Base-by-base conservation (phyloP, 1,139 yeast species). In the Saccharomyces pastorianus region DNA sequence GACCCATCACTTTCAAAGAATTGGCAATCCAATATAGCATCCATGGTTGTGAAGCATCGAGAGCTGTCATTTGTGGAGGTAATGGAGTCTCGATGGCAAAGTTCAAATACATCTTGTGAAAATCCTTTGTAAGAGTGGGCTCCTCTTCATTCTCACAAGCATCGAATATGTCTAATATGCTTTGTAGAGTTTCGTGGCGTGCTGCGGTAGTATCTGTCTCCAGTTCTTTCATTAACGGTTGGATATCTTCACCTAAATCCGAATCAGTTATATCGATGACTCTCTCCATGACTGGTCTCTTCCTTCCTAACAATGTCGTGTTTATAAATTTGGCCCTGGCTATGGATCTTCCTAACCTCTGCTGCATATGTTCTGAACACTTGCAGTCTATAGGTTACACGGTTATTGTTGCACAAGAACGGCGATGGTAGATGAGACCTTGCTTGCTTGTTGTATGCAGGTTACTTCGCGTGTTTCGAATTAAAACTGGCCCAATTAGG, bases 31-130 rank as follows among this genome's bases (percentile, higher is more conserved):
- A 93, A 69, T 88, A 91, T 2, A 86, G 59, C 69, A 93, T 73
- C 99, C 99, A 95, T 0, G 96, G 84, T 58, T 87, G 91, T 26
- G 95, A 87, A 0, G 97, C 93, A 70, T 93, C 98, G 49, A 88
- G 73, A 0, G 71, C 67, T 13, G 50, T 72, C 70, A 69, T 76
- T 79, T 48, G 71, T 64, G 72, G 65, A 4, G 75, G 67, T 2
- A 75, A 29, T 76, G 74, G 28, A 67, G 69, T 23, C 57, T 47
- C 61, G 25, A 87, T 70, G 48, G 76, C 74, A 28, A 67, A 59
- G 17, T 70, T 64, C 13, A 78, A 63, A 60, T 74, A 84, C 53
- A 59, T 60, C 25, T 62, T 55, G 59, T 81, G 85, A 4, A 61
- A 66, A 4, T 64, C 64, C 29, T 66, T 64, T 11, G 64, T 59